Evolutionary conservation across 1,284 basidiomycete genomes (phyloP).

Genomic region (Kwoniella shivajii): DNA sequence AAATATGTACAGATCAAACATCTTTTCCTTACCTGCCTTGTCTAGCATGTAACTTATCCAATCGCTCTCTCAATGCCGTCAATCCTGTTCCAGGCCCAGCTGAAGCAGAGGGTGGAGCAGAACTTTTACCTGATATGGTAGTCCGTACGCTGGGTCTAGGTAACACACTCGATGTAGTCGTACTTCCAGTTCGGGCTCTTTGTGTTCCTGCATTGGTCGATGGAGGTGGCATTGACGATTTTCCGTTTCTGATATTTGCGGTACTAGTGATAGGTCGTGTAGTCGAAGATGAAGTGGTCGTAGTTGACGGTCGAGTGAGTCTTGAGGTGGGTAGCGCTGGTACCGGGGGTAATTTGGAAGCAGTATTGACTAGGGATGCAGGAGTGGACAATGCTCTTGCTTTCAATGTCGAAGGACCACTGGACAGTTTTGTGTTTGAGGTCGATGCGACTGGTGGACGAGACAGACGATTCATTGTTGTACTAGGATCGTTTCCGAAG

Average conservation of each 20-base stretch:
- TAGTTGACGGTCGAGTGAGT: background rate
- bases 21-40: conserved; percentile 12
- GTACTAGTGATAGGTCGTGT: background rate
- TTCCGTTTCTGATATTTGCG: background rate
- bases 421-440: background rate
- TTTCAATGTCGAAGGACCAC: conserved; percentile 8
- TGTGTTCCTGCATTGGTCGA: background rate
- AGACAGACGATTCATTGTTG: conserved; percentile 4
- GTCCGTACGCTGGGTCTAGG: background rate
- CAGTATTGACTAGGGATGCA: conserved; percentile 5
- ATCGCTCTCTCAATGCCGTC: conserved; percentile 24
- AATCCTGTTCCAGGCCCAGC: conserved; percentile 11
- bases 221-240: conserved; percentile 6
- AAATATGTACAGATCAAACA: background rate
- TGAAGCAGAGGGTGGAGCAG: conserved; percentile 8
- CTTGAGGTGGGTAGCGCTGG: background rate
- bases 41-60: conserved; percentile 31
- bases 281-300: background rate
- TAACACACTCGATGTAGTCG: conserved; percentile 3
- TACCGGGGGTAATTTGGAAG: background rate
- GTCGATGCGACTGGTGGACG: background rate
- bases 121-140: background rate
- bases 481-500: conserved; percentile 18
- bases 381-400: conserved; percentile 27
- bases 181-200: conserved; percentile 6